Base-by-base conservation (phyloP, 208 protist genomes). In the Leishmania lainsoni region DNA sequence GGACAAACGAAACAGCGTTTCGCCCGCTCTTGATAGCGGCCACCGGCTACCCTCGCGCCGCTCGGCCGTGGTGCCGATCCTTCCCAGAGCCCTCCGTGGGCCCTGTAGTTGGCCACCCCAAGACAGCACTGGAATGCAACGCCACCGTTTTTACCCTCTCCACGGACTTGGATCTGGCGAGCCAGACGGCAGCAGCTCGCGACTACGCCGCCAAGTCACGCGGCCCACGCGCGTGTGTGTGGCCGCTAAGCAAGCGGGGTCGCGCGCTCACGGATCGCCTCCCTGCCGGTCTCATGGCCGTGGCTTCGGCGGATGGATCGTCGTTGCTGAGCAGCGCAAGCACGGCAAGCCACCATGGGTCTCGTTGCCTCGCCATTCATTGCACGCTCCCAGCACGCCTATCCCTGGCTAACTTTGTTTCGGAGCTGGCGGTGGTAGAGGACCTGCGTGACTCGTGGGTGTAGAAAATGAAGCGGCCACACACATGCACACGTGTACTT, bases 191-290 rank as follows among this genome's bases (percentile, higher is more conserved):
- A 9, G 71, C 68, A 16, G 68, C 70, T 42, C 81, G 76, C 32
- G 85, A 92, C 66, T 91, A 84, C 78, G 83, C 88, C 2, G 76
- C 75, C 8, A 76, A 65, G 49, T 93, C 88, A 5, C 88, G 90
- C 39, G 88, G 90, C 0, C 79, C 56, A 4, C 81, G 81, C 10
- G 83, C 73, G 35, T 26, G 42, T 56, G 85, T 85, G 77, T 92
- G 91, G 90, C 90, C 93, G 42, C 76, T 95, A 56, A 90, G 88
- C 58, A 85, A 85, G 79, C 89, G 91, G 42, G 93, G 93, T n/a
- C 87, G 88, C 59, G 45, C 81, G 51, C 79, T 97, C 39, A 79
- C 86, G 35, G 92, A 93, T 14, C 90, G 93, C 35, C 84, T 97
- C 14, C 93, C 93, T 32, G 87, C 85, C 2, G 93, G 93, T 45